Evolutionary conservation across 495 filamentous ascomycete genomes (phyloP).

Genomic region (Penicillium flavigenum): DNA sequence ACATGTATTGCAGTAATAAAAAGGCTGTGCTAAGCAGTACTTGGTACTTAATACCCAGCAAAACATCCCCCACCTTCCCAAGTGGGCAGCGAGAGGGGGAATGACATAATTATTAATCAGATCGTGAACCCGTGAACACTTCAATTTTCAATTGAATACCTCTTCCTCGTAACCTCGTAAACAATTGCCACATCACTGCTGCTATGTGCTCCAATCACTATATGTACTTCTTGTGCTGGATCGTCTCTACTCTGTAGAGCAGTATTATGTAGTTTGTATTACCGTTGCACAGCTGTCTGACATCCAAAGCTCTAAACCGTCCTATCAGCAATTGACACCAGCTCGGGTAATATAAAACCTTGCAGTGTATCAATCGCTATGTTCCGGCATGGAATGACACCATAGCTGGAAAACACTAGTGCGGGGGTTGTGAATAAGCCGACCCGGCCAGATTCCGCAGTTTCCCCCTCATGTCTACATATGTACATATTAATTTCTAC

Average conservation of each 20-base stretch:
- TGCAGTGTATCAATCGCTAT: not conserved
- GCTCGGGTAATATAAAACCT: constrained; percentile 3
- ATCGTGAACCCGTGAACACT: not conserved
- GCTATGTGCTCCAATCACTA: not conserved
- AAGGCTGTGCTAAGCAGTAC: not conserved
- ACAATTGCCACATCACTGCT: not conserved
- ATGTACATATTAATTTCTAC: not conserved
- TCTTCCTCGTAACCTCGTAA: not conserved
- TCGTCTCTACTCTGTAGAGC: too few relatives aligned
- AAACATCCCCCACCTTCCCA: constrained; percentile 36
- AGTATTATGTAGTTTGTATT: not conserved
- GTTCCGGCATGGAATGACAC: not conserved
- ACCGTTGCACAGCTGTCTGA: not conserved
- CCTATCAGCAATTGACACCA: not conserved
- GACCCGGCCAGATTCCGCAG: constrained; percentile 24
- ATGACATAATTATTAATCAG: constrained; percentile 27
- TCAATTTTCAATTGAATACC: not conserved
- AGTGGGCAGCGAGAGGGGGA: constrained; percentile 30
- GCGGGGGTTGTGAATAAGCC: constrained; percentile 33
- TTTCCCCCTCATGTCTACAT: constrained; percentile 4
- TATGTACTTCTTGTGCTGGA: not conserved
- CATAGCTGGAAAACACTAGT: constrained; percentile 2
- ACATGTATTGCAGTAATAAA: not conserved
- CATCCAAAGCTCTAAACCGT: not conserved
- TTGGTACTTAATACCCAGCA: constrained; percentile 15